Conservation (phyloP, 2,329 filamentous ascomycete genomes). For the Alternaria dauci region DNA sequence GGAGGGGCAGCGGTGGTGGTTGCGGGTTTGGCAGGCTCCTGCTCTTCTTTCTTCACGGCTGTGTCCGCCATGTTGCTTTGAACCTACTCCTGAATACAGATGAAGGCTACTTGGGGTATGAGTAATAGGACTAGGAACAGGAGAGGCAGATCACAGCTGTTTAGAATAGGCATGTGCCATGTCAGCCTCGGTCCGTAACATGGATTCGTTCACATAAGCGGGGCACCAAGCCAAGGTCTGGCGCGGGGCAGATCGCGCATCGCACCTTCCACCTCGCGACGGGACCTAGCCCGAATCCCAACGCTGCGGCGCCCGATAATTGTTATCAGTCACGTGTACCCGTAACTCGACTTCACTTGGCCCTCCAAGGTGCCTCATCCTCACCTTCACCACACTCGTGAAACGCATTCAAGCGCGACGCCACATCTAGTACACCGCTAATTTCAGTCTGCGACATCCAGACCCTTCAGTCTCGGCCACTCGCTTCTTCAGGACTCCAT, state of each 20-base stretch:
- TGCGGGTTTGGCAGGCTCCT: slow-evolving; percentile 20
- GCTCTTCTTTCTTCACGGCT: slow-evolving; percentile 29
- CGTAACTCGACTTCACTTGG: slow-evolving; percentile 26
- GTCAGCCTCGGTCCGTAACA: slow-evolving; percentile 37
- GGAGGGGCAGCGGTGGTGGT: slow-evolving; percentile 28
- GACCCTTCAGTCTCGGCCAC: not conserved
- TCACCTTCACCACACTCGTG: slow-evolving; percentile 26
- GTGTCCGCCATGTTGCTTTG: slow-evolving; percentile 30
- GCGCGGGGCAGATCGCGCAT: slow-evolving; percentile 30
- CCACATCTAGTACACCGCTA: not conserved
- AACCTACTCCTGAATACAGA: not conserved
- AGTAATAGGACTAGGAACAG: not conserved
- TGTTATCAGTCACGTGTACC: slow-evolving; percentile 35
- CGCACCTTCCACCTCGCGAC: slow-evolving; percentile 14
- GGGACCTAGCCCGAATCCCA: slow-evolving; percentile 20
- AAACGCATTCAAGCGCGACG: slow-evolving; percentile 12
- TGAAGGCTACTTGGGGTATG: not conserved
- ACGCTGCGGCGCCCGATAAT: slow-evolving; percentile 18
- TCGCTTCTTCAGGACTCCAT: not conserved
- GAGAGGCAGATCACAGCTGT: slow-evolving; percentile 2
- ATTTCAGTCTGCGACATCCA: not conserved
- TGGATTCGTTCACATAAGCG: slow-evolving; percentile 21
- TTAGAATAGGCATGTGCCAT: slow-evolving; percentile 7
- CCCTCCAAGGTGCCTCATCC: slow-evolving; percentile 7
- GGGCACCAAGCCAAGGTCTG: slow-evolving; percentile 21